Evolutionary conservation across 345 rosid species (phyloP), one percentile per base, ranked within the genome.

Genomic region (Hibiscus tridactylites): DNA sequence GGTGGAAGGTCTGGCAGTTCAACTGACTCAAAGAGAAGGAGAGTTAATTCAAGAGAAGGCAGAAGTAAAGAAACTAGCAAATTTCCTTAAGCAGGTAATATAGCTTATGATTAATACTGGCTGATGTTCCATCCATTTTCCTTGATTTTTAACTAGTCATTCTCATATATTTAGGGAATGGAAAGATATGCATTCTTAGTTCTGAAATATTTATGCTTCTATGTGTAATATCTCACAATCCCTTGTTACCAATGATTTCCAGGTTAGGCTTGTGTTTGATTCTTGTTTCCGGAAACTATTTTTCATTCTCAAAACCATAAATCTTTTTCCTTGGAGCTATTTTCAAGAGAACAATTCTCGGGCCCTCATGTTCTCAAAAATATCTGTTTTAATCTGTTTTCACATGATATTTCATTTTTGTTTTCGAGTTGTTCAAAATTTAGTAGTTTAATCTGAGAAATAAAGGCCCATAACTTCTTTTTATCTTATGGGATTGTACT

Each of bases 1-100:
- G 99, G 99, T 96, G 68, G 99, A 92, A 81, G 97, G 95, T 74
- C 79, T 96, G 64, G 98, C 97, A 42, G 93, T 96, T 79, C 97
- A 92, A 75, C 83, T 96, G 82, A 89, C 97, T 74, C 88, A 91
- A 81, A 90, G 96, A 81, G 99, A 96, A 85, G 96, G 99, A 78
- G 98, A 92, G 78, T 74, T 92, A 77, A 82, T 88, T 73, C 96
- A 88, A 74, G 97, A 96, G 74, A 96, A 96, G 78, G 75, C 93
- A 11, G 98, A 96, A 91, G 98, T 92, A 74, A 96, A 96, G 89
- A 91, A 83, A 84, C 83, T 96, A 39, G 95, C 97, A n/a, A 79
- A 78, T 77, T 92, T 96, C 76, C 86, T 96, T 57, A 92, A 91
- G 81, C 95, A 90, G 96, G 99, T 95, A 78, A 65, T 57, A 31